Conservation (phyloP, 164 flowering plant species). For the Magnolia sinica region DNA sequence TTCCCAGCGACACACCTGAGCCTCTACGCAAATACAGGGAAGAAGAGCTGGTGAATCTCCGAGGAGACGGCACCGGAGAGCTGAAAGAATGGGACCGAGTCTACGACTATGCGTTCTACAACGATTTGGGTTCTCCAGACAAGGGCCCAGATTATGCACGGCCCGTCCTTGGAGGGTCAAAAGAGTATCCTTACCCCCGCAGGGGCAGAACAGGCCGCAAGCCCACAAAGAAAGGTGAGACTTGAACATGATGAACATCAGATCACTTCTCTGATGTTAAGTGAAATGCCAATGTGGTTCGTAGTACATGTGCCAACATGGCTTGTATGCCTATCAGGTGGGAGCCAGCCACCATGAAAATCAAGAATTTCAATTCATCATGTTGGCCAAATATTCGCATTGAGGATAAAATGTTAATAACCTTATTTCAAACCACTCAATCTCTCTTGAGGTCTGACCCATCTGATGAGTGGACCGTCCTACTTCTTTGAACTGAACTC, state of each 20-base stretch:
- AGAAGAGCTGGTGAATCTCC: constrained; percentile 57
- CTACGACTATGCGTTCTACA: constrained; percentile 82
- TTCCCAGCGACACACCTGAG: constrained; percentile 65
- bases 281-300: not conserved
- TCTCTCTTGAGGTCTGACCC: too few relatives aligned
- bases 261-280: not conserved
- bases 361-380: too few relatives aligned
- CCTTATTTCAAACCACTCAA: too few relatives aligned
- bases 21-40: constrained; percentile 51
- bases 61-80: constrained; percentile 59
- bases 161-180: constrained; percentile 70
- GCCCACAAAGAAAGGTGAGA: constrained; percentile 51
- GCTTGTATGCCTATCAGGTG: not conserved
- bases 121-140: constrained; percentile 72
- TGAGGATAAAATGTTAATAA: too few relatives aligned
- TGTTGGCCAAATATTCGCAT: too few relatives aligned
- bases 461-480: too few relatives aligned
- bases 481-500: too few relatives aligned
- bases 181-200: constrained; percentile 72
- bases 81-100: constrained; percentile 85
- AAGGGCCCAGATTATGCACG: constrained; percentile 48
- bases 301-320: not conserved
- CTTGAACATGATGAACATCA: too few relatives aligned
- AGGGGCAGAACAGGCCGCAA: constrained; percentile 76
- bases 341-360: too few relatives aligned